phyloP scores from a whole-genome alignment of 306 rosid species.

The Malus domestica region ASM211411v1 NC_041790.1:10210501-10211000 shows the following conservation, averaged over 20 bases:
- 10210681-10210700: neutral
- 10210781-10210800: neutral
- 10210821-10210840: neutral
- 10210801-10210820: neutral
- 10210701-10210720: neutral
- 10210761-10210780: neutral
- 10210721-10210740: neutral
- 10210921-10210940: neutral
- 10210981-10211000: conserved; percentile 8
- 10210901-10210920: neutral
- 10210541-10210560: neutral
- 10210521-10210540: neutral
- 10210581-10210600: neutral
- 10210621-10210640: neutral
- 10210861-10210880: neutral
- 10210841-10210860: neutral
- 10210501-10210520: neutral
- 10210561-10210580: neutral
- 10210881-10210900: neutral
- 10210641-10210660: neutral
- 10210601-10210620: neutral
- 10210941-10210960: neutral
- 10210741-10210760: neutral
- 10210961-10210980: neutral
- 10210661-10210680: neutral